Conservation (phyloP, 139 green algal species). For the Tetradesmus obliquus region DNA sequence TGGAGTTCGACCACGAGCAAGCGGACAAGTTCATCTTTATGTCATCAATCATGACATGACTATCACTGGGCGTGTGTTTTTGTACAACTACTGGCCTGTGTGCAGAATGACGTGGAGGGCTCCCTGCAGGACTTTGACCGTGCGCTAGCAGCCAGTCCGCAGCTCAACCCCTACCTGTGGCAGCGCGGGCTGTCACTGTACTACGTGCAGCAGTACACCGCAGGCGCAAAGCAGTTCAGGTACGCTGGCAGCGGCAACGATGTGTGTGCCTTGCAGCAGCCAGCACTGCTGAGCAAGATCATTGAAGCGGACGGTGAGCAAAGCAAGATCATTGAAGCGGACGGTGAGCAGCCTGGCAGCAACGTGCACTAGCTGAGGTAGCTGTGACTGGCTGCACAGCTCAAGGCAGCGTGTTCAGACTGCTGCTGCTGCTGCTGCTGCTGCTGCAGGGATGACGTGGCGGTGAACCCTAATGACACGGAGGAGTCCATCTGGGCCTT, state of each 20-base stretch:
- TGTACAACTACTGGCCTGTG: background rate
- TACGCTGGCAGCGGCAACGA: background rate
- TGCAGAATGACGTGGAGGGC: constrained; percentile 66
- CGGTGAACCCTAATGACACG: constrained; percentile 95
- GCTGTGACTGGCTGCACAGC: no score
- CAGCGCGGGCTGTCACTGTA: constrained; percentile 84
- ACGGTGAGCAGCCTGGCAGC: no score
- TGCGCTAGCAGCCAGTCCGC: constrained; percentile 52
- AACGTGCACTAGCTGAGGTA: no score
- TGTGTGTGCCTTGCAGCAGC: no score
- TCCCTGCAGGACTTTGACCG: constrained; percentile 74
- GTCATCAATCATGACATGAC: background rate
- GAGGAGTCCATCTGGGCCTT: constrained; percentile 90
- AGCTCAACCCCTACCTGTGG: constrained; percentile 72
- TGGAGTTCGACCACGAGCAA: background rate
- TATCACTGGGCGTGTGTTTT: background rate
- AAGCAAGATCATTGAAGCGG: no score
- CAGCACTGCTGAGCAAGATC: no score
- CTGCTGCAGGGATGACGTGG: constrained; percentile 73
- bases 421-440: constrained; percentile 45
- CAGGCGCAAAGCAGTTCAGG: constrained; percentile 76
- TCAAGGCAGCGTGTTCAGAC: background rate
- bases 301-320: no score
- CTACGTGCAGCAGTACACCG: constrained; percentile 71
- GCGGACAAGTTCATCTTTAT: background rate